Evolutionary conservation across 2,329 filamentous ascomycete genomes (phyloP).

Genomic region (Metarhizium sp.): DNA sequence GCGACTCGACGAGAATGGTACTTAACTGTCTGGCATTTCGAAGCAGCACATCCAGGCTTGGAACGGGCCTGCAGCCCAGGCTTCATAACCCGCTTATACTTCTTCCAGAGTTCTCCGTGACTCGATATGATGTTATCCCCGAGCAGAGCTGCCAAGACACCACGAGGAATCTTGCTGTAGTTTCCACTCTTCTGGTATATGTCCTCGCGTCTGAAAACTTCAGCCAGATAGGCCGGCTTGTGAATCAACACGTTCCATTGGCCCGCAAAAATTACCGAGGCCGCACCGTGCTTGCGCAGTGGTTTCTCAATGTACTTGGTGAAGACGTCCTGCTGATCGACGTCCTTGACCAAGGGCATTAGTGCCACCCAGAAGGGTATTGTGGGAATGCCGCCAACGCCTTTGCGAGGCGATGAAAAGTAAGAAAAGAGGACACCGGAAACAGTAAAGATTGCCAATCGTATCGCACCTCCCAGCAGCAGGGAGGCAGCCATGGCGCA

Average conservation of each 20-base stretch:
- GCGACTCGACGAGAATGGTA: constrained; percentile 19
- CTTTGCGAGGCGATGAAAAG: constrained; percentile 14
- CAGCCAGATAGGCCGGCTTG: constrained; percentile 31
- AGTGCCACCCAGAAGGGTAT: constrained; percentile 35
- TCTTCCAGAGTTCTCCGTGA: constrained; percentile 24
- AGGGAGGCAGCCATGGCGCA: background rate
- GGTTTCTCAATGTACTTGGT: constrained; percentile 27
- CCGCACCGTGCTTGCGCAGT: constrained; percentile 30
- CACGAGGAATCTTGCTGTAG: constrained; percentile 29
- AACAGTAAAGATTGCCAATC: background rate
- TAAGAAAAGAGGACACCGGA: constrained; percentile 5
- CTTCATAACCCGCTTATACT: constrained; percentile 25
- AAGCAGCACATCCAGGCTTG: constrained; percentile 13
- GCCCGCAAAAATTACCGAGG: constrained; percentile 38
- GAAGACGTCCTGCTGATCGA: constrained; percentile 33
- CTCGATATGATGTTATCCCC: constrained; percentile 32
- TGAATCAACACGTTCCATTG: constrained; percentile 39
- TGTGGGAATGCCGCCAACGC: constrained; percentile 28
- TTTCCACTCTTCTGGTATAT: constrained; percentile 29
- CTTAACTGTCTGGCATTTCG: constrained; percentile 16
- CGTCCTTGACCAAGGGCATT: constrained; percentile 29
- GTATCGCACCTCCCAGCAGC: background rate
- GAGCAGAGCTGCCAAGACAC: constrained; percentile 25
- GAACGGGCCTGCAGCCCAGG: constrained; percentile 21
- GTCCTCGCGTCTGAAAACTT: constrained; percentile 25